Evolutionary conservation across 371 early-diverging fungal species (phyloP).

Genomic region (Mycotypha africana): DNA sequence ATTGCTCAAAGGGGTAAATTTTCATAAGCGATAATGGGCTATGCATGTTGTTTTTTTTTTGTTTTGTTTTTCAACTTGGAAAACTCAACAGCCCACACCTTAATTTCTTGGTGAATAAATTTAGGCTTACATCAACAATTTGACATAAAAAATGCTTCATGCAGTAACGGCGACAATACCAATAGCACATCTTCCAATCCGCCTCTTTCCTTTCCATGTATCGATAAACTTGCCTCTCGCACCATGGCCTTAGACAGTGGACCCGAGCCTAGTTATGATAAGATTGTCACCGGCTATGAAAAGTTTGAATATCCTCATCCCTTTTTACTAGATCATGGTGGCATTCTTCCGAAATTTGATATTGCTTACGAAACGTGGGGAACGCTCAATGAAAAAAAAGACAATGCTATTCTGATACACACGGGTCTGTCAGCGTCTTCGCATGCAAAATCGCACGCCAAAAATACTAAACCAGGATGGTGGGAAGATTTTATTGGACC

Average conservation of each 20-base stretch:
- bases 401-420: constrained; percentile 79
- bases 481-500: constrained; percentile 97
- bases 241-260: constrained; percentile 69
- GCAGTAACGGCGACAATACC: neutral
- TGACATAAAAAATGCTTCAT: constrained; percentile 1
- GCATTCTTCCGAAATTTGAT: constrained; percentile 67
- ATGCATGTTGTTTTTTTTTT: no score
- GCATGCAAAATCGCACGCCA: constrained; percentile 76
- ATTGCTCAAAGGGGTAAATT: constrained; percentile 4
- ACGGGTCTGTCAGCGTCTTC: constrained; percentile 84
- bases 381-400: constrained; percentile 55
- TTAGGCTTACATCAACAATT: constrained; percentile 9
- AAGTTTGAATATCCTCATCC: constrained; percentile 60
- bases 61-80: no score
- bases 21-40: no score
- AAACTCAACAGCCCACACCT: no score
- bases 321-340: constrained; percentile 81
- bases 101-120: neutral
- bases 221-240: constrained; percentile 64
- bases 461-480: constrained; percentile 86
- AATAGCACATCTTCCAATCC: constrained; percentile 44
- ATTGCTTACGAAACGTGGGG: constrained; percentile 91
- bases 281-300: constrained; percentile 78
- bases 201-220: constrained; percentile 74
- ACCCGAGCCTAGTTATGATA: constrained; percentile 85